These are phyloP conservation scores for Pouteria campechiana DNA, from an alignment of 179 eudicot species.

Conservation along the genomic window DNA sequence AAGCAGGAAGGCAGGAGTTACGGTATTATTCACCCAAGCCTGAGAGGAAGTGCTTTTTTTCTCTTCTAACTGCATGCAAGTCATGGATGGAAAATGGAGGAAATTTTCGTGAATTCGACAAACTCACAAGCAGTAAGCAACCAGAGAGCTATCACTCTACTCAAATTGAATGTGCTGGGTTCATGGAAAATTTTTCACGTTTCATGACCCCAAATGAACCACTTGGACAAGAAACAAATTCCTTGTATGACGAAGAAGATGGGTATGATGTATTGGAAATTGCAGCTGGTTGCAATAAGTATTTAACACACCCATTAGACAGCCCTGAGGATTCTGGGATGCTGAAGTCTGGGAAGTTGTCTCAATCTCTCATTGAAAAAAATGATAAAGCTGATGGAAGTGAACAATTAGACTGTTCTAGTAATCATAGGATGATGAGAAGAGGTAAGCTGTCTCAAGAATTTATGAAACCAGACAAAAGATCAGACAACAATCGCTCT, in stretches of 20 bases:
- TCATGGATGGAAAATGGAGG: slow-evolving; percentile 16
- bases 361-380: slow-evolving; percentile 9
- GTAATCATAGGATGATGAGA: no score
- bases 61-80: slow-evolving; percentile 42
- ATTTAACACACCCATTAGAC: no score
- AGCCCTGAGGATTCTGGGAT: neutral
- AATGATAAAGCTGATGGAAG: slow-evolving; percentile 8
- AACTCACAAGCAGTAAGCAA: slow-evolving; percentile 7
- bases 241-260: slow-evolving; percentile 4
- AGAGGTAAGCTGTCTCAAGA: no score
- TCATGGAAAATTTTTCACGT: neutral
- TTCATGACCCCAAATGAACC: neutral
- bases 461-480: no score
- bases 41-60: slow-evolving; percentile 25
- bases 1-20: slow-evolving; percentile 18
- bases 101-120: neutral
- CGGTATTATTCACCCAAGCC: slow-evolving; percentile 41
- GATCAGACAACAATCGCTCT: no score
- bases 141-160: slow-evolving; percentile 3
- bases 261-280: slow-evolving; percentile 16
- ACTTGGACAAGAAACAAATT: neutral
- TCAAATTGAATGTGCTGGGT: slow-evolving; percentile 1
- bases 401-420: no score
- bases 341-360: slow-evolving; percentile 19
- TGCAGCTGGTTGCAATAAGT: no score